Evolutionary conservation across 2,329 filamentous ascomycete genomes (phyloP), one percentile per base, ranked within the genome.

Genomic region (Claviceps paspali): DNA sequence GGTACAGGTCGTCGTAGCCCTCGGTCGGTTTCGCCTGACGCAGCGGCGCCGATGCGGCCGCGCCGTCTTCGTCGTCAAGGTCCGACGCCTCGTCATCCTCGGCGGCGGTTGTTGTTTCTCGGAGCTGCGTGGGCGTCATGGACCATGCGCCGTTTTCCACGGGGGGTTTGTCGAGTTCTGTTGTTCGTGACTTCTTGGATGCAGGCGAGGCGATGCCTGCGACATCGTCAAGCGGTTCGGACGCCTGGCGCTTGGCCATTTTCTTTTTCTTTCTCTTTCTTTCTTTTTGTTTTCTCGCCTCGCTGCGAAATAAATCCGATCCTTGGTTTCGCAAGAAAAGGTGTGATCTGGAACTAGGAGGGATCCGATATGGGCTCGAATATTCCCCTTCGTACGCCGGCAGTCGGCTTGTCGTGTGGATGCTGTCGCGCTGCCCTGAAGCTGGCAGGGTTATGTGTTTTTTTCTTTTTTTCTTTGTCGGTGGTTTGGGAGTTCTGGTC

Each of bases 1-100:
- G 82, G 57, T 98, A 98, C 21, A 98, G 76, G 57, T 98, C 88
- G 51, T 82, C 79, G 64, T 95, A 98, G 43, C 88, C 88, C 55
- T 82, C 82, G 24, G 82, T 74, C 12, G 88, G 86, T 31, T 80
- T 83, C 35, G 68, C 67, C 56, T 94, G 86, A 45, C 84, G 76
- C 46, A 66, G 65, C 15, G 70, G 65, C n/a, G 61, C 67, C 29
- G 55, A 54, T 36, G 50, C 27, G 40, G 54, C 49, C 24, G 57
- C 56, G 5, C 58, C 55, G n/a, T 60, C 60, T 22, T 60, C 56
- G 5, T 63, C 61, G 27, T 62, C 63, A 5, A 59, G 59, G 6
- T 58, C 56, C 2, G 56, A 60, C 6, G 54, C 55, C 4, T 57
- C 58, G 18, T 52, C 50, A 4, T 44, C 45, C 4, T 47, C 47